Conservation (phyloP, 176 grass and related monocot species). For the Oryza brachyantha region DNA sequence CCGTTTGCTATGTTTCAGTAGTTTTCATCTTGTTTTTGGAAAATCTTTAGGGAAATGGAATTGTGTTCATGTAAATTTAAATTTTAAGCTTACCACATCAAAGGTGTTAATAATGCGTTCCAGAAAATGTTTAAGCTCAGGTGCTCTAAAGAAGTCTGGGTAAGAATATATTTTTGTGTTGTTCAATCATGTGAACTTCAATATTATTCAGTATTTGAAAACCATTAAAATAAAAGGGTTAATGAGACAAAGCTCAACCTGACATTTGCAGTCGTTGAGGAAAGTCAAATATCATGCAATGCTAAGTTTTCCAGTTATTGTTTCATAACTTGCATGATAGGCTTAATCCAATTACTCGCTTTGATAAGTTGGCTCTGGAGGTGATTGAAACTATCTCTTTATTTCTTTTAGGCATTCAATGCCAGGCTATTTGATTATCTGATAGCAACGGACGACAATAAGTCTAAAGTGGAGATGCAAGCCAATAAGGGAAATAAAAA, state of each 20-base stretch:
- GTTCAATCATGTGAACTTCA: not conserved
- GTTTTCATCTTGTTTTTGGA: not conserved
- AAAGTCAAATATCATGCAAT: slow-evolving; percentile 12
- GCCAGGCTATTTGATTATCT: slow-evolving; percentile 92
- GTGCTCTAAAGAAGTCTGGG: not conserved
- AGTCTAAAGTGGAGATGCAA: slow-evolving; percentile 58
- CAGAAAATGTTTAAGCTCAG: not conserved
- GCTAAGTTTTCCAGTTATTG: not conserved
- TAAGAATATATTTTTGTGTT: not conserved
- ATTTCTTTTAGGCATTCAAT: slow-evolving; percentile 82
- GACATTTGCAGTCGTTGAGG: not conserved
- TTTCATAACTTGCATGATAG: not conserved
- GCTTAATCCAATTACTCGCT: slow-evolving; percentile 21
- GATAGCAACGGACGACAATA: slow-evolving; percentile 86
- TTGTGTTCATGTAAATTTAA: not conserved
- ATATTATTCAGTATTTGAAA: too few species aligned
- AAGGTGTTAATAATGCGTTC: not conserved
- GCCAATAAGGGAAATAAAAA: slow-evolving; percentile 48
- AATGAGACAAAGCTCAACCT: not conserved
- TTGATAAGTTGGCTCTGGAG: slow-evolving; percentile 4
- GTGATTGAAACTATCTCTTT: slow-evolving; percentile 3
- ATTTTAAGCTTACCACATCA: not conserved
- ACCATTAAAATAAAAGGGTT: too few species aligned
- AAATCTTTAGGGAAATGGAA: not conserved
- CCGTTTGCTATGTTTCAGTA: not conserved